Evolutionary conservation across 2,329 filamentous ascomycete species (phyloP), one percentile per base, ranked within the genome.

Genomic region (Xylariaceae sp.): DNA sequence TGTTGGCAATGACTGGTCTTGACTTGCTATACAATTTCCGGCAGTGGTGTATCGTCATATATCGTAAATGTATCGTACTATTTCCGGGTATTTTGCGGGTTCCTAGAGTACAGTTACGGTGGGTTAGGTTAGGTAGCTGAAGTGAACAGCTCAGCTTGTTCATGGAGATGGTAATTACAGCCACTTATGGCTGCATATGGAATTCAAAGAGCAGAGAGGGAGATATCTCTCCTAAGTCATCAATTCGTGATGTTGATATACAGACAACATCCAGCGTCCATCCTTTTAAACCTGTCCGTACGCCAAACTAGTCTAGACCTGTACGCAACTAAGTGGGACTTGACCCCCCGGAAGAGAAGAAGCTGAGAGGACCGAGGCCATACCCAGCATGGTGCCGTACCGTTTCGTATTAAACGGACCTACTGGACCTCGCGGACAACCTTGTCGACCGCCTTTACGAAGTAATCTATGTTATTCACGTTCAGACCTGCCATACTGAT

Each of bases 401-500:
- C 53, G 48, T 53, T 26, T 31, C 31, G 39, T 31, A 19, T 9
- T 37, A 31, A 34, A 36, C 44, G 14, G 41, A 37, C 29, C 36
- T 64, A 69, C 58, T 72, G 58, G 16, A 63, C 67, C 71, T 83
- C 83, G 64, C 84, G 78, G 23, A 98, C 91, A 28, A 94, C 90
- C 75, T 89, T 89, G 73, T 97, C 89, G 11, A 98, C 85, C 1
- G 94, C 92, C 75, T 90, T 87, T 44, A 93, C 95, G 69, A 98
- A 90, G 78, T 97, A 96, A 53, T 96, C 92, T 57, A 98, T 82
- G 73, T 98, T 99, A 70, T 88, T 79, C 23, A 91, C 90, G 76
- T 98, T 98, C 65, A 98, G 79, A n/a, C 95, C 95, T 4, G 95
- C 95, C 94, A 99, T 98, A 73, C 91, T 96, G 76, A 98, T 96